Evolutionary conservation across 192 early-diverging fungal species (phyloP), one percentile per base, ranked within the genome.

Genomic region (Rhizophagus sp.): DNA sequence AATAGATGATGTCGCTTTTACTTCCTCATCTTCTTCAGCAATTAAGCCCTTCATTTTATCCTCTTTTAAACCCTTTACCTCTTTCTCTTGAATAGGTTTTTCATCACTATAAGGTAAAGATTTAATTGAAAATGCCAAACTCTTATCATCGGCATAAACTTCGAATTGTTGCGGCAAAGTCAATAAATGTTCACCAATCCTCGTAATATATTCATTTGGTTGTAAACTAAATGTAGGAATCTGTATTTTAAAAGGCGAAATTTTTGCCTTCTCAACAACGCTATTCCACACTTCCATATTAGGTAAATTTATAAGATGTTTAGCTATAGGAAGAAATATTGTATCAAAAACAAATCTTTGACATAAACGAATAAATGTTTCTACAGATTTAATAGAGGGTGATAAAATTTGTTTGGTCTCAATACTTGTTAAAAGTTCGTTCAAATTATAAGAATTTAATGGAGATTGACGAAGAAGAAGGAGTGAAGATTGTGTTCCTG

Each of bases 101-200:
- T 85, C 81, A 11, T 62, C 70, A n/a, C 78, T 67, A 65, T 84
- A 73, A 34, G 89, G 88, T 10, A 91, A 72, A 4, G 82, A 83
- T 15, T 80, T 75, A 17, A 89, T 79, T 34, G 80, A 81, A 79
- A 87, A 90, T 4, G 74, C 84, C 3, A 93, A 78, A 1, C 86
- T 84, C 33, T 84, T 85, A 76, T 89, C 90, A 50, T 85, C 89
- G 24, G 85, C 82, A 75, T 90, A 89, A 13, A 91, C 84, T 17
- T 93, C 93, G 77, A 95, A 88, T 17, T 92, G 88, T 65, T 92
- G 90, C 15, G 94, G 91, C 10, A 94, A 84, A 44, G 86, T 89
- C 7, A 93, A 81, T 12, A 95, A 73, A 72, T 91, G 87, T 71
- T 94, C 92, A 15, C 93, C 89, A 47, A 94, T 76, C 68, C 87